These are phyloP conservation scores for Elongisporangium undulatum DNA, from an alignment of 352 stramenopile genomes.

Conservation along the genomic window DNA sequence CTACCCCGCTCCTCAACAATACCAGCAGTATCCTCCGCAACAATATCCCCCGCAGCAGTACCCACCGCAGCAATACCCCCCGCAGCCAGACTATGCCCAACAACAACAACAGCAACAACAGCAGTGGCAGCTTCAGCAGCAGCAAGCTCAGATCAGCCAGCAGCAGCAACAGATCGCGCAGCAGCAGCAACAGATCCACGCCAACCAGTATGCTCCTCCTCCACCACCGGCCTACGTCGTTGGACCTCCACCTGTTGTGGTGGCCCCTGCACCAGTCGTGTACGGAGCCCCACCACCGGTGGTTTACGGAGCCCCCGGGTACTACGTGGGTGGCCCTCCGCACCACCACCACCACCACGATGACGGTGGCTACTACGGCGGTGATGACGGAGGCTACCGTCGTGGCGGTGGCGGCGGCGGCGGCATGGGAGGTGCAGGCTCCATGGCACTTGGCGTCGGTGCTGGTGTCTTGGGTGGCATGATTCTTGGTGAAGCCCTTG, in stretches of 20 bases:
- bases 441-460: slow-evolving; percentile 67
- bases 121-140: slow-evolving; percentile 8
- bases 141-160: slow-evolving; percentile 21
- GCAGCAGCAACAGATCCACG: slow-evolving; percentile 3
- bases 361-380: slow-evolving; percentile 12
- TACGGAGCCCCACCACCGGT: slow-evolving; percentile 28
- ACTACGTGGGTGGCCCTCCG: slow-evolving; percentile 8
- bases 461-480: slow-evolving; percentile 70
- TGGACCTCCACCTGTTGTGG: slow-evolving; percentile 17
- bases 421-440: slow-evolving; percentile 26
- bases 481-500: slow-evolving; percentile 66
- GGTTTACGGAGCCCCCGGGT: slow-evolving; percentile 13
- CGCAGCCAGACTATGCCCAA: slow-evolving; percentile 7
- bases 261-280: slow-evolving; percentile 17
- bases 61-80: slow-evolving; percentile 27
- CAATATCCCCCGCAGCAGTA: slow-evolving; percentile 22
- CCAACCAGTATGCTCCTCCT: slow-evolving; percentile 18
- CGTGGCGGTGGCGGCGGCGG: slow-evolving; percentile 10
- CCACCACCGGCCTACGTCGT: slow-evolving; percentile 23
- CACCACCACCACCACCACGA: slow-evolving; percentile 32
- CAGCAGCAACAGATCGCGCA: slow-evolving; percentile 31
- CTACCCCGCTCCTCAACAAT: slow-evolving; percentile 3
- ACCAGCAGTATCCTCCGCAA: slow-evolving; percentile 11
- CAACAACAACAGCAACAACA: slow-evolving; percentile 4
- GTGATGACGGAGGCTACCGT: slow-evolving; percentile 2